A percentile compares a stretch with the other conserved stretches of the same genome.
Evolutionary conservation across 1,139 yeast genomes (phyloP).

Genomic region (Taphrina wiesneri): DNA sequence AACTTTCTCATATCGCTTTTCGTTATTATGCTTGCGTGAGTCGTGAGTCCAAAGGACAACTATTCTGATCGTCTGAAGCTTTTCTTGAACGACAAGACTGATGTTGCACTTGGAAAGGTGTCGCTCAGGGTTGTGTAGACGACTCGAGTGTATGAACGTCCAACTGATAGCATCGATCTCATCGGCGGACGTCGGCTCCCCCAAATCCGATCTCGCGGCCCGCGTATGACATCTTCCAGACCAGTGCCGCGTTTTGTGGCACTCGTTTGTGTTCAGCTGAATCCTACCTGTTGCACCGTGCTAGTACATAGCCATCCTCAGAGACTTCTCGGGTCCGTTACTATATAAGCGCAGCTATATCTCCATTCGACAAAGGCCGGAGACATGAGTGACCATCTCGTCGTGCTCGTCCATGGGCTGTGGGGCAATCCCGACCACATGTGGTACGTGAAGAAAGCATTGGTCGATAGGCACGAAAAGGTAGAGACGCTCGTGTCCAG

Average conservation of each 20-base stretch:
- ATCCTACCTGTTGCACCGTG: background rate
- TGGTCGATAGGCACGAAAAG: constrained; percentile 52
- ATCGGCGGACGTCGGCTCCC: background rate
- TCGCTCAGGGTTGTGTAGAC: no score
- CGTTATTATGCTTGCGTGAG: background rate
- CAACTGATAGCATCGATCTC: background rate
- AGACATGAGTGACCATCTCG: constrained; percentile 21
- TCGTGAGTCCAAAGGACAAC: background rate
- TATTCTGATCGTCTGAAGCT: no score
- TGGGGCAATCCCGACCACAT: constrained; percentile 85
- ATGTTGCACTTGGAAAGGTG: no score
- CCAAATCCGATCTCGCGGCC: background rate
- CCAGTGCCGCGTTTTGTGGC: background rate
- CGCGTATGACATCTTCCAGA: background rate
- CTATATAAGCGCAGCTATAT: no score
- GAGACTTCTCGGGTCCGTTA: background rate
- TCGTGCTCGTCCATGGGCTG: constrained; percentile 47
- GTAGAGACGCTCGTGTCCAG: constrained; percentile 64
- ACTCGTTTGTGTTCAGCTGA: no score
- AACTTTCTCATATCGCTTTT: background rate
- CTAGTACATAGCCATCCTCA: background rate
- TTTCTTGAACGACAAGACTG: no score
- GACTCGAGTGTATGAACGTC: no score
- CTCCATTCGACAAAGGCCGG: no score
- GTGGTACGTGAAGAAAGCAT: constrained; percentile 57